Evolutionary conservation across 1,284 basidiomycete genomes (phyloP).

Genomic region (Sphaerobolus stellatus): DNA sequence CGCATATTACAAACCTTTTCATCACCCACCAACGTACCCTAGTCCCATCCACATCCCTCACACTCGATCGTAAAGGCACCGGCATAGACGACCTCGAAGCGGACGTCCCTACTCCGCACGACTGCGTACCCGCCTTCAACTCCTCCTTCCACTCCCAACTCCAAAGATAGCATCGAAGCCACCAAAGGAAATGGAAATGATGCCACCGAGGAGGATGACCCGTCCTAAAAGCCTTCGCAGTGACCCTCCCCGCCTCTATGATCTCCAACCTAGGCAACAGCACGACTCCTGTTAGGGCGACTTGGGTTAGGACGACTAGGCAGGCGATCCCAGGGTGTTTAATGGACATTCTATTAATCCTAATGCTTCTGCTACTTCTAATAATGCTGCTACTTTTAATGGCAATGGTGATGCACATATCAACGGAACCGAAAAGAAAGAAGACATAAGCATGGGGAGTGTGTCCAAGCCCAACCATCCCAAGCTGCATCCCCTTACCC

Average conservation of each 20-base stretch:
- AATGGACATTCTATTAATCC: neutral
- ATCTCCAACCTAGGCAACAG: neutral
- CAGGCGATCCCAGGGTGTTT: neutral
- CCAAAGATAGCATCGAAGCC: no score
- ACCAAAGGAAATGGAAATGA: no score
- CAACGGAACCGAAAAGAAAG: neutral
- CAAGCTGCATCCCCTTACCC: slow-evolving; percentile 18
- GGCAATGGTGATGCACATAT: neutral
- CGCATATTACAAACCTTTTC: no score
- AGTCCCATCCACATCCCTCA: no score
- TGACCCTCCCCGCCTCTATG: neutral
- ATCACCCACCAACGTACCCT: no score
- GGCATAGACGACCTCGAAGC: no score
- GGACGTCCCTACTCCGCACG: no score
- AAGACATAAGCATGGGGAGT: neutral
- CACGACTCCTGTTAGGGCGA: neutral
- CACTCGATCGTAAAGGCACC: no score
- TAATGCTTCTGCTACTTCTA: no score
- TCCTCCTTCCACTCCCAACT: no score
- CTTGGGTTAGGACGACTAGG: neutral
- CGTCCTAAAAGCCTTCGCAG: neutral
- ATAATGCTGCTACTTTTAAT: no score
- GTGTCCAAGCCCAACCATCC: neutral
- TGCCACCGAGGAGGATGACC: neutral
- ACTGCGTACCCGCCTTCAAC: no score